These are phyloP conservation scores for Acer yangbiense DNA, from an alignment of 345 rosid species.

Conservation along the genomic window DNA sequence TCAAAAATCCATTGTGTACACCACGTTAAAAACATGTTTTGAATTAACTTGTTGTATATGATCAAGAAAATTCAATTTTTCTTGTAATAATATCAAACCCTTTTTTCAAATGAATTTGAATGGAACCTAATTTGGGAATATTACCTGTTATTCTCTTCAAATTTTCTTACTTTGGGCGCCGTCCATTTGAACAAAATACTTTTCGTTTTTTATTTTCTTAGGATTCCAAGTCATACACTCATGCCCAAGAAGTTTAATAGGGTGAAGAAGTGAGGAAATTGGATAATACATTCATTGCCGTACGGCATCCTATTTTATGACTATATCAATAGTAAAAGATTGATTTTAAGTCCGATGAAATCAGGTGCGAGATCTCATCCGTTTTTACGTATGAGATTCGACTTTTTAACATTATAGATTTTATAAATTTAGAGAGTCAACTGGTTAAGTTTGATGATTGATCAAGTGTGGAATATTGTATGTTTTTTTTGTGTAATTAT, in stretches of 20 bases:
- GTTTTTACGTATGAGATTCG: too few relatives aligned
- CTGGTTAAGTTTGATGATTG: too few relatives aligned
- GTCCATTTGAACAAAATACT: slow-evolving; percentile 20
- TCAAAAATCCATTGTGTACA: background rate
- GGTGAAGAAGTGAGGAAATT: background rate
- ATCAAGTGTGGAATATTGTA: too few relatives aligned
- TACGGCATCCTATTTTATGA: background rate
- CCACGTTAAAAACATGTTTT: slow-evolving; percentile 12
- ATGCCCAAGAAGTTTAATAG: background rate
- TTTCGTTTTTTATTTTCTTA: background rate
- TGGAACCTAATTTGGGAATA: slow-evolving; percentile 18
- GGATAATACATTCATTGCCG: slow-evolving; percentile 1
- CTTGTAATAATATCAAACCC: background rate
- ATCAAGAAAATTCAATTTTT: slow-evolving; percentile 8
- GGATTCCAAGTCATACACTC: background rate
- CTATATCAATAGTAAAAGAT: background rate
- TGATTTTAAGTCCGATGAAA: too few relatives aligned
- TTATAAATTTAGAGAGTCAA: too few relatives aligned
- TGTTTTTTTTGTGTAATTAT: too few relatives aligned
- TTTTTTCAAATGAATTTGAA: slow-evolving; percentile 2
- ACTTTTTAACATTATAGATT: too few relatives aligned
- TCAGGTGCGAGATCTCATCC: too few relatives aligned
- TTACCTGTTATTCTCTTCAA: background rate
- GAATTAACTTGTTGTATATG: background rate
- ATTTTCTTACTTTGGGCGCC: slow-evolving; percentile 17